These are phyloP conservation scores for Grigorovia humatica DNA, from an alignment of 805 yeast genomes.

Conservation along the genomic window DNA sequence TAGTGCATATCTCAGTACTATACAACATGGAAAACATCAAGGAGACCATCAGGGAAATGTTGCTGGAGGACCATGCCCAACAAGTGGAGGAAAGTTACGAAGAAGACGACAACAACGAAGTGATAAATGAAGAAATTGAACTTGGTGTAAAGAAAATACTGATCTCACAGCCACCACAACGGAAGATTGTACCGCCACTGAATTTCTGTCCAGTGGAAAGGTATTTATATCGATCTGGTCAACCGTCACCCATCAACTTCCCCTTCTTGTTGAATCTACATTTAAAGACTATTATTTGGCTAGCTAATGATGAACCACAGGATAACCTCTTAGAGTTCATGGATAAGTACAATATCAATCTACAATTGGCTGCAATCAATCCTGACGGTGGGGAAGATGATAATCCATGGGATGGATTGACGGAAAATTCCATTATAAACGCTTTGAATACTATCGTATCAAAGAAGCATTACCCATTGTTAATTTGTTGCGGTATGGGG, in stretches of 20 bases:
- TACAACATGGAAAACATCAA: background rate
- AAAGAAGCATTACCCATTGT: slow-evolving; percentile 65
- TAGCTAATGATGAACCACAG: slow-evolving; percentile 91
- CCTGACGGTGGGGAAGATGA: slow-evolving; percentile 61
- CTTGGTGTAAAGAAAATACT: slow-evolving; percentile 21
- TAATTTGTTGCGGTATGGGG: slow-evolving; percentile 98
- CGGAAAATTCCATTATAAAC: slow-evolving; percentile 67
- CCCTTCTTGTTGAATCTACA: slow-evolving; percentile 68
- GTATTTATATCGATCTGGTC: slow-evolving; percentile 81
- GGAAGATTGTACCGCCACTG: slow-evolving; percentile 80
- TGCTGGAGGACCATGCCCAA: slow-evolving; percentile 1
- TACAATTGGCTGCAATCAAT: slow-evolving; percentile 75
- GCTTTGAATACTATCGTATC: slow-evolving; percentile 71
- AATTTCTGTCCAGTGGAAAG: slow-evolving; percentile 93
- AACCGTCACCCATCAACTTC: slow-evolving; percentile 88
- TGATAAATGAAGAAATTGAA: slow-evolving; percentile 27
- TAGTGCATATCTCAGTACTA: too few relatives aligned
- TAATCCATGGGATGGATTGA: slow-evolving; percentile 94
- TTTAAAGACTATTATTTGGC: slow-evolving; percentile 78
- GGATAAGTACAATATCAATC: slow-evolving; percentile 54
- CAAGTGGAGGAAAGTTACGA: slow-evolving; percentile 10
- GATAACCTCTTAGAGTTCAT: slow-evolving; percentile 80
- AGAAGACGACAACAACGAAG: slow-evolving; percentile 23
- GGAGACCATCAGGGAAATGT: background rate
- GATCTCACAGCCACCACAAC: slow-evolving; percentile 45